These are phyloP conservation scores for Leptodontidium sp. DNA, from an alignment of 2,329 filamentous ascomycete genomes.

Conservation along the genomic window DNA sequence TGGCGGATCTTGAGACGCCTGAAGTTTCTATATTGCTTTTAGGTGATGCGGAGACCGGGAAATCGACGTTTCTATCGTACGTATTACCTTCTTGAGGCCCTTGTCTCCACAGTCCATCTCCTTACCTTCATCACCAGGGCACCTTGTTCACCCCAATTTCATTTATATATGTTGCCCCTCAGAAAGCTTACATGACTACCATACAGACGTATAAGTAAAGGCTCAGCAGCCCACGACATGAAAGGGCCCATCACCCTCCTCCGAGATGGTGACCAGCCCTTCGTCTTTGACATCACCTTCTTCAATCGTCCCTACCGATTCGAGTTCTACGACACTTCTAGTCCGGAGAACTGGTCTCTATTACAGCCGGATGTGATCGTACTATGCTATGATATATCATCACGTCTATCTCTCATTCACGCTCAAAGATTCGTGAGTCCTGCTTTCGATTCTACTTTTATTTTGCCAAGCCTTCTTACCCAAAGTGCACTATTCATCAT, in stretches of 20 bases:
- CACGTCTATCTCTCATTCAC: conserved; percentile 64
- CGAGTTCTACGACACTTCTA: conserved; percentile 67
- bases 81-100: conserved; percentile 42
- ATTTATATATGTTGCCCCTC: neutral
- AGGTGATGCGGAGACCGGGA: conserved; percentile 65
- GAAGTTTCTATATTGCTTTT: conserved; percentile 62
- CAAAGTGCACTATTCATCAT: neutral
- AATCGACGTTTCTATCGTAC: conserved; percentile 68
- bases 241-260: conserved; percentile 57
- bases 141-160: neutral
- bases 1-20: conserved; percentile 43
- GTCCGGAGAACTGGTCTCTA: conserved; percentile 66
- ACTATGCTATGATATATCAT: conserved; percentile 69
- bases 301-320: conserved; percentile 58
- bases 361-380: conserved; percentile 65
- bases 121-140: neutral
- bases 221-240: conserved; percentile 51
- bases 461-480: neutral
- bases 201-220: conserved; percentile 60
- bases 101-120: neutral
- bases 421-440: conserved; percentile 61
- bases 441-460: conserved; percentile 4
- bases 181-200: neutral
- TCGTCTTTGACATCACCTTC: conserved; percentile 62
- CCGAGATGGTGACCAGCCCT: conserved; percentile 67